A percentile compares a stretch with the other conserved stretches of the same genome.
These are phyloP conservation scores for Salix viminalis DNA, from an alignment of 345 rosid genomes.

Conservation along the genomic window DNA sequence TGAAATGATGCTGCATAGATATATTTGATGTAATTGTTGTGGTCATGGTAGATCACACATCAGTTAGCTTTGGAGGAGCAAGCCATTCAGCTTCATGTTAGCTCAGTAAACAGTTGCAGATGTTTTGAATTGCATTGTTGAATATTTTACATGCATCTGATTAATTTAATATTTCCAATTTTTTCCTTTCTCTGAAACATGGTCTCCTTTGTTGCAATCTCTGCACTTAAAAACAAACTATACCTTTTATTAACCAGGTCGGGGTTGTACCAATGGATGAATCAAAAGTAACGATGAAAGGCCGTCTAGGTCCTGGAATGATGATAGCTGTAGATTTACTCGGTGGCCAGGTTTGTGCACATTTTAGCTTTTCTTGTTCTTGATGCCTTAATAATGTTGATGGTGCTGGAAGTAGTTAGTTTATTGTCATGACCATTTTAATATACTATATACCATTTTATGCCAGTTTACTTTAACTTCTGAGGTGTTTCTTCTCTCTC, in stretches of 20 bases:
- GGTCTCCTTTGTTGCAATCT: not conserved
- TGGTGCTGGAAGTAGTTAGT: not conserved
- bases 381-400: not conserved
- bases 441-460: not conserved
- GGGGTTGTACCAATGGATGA: conserved; percentile 97
- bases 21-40: not conserved
- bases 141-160: not conserved
- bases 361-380: not conserved
- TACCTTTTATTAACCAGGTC: conserved; percentile 47
- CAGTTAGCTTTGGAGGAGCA: not conserved
- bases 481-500: not conserved
- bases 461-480: not conserved
- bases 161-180: not conserved
- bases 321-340: conserved; percentile 87
- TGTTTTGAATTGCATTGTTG: not conserved
- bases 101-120: too few species aligned
- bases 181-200: too few species aligned
- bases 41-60: not conserved
- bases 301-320: conserved; percentile 99
- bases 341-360: conserved; percentile 78
- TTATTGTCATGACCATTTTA: not conserved
- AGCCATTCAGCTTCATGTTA: not conserved
- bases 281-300: conserved; percentile 84
- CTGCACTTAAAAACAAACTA: not conserved
- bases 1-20: not conserved